Evolutionary conservation across 1,139 yeast genomes (phyloP).

Genomic region (Arxiozyma slooffiae): DNA sequence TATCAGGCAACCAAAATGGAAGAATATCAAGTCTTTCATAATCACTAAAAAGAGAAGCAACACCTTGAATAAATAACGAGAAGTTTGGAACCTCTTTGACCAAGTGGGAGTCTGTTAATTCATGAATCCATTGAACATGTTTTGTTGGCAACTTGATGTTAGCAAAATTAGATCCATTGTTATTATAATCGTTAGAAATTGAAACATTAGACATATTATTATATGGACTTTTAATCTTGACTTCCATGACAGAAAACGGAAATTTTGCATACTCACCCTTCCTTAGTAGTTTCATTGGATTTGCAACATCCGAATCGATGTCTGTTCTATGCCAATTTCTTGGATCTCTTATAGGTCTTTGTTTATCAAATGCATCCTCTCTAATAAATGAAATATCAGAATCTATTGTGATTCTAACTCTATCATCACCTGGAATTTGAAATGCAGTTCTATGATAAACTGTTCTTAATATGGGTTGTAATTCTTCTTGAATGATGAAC

Average conservation of each 20-base stretch:
- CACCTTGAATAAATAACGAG: conserved; percentile 83
- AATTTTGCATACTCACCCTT: conserved; percentile 80
- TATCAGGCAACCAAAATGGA: conserved; percentile 91
- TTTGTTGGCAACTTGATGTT: conserved; percentile 33
- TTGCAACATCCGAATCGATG: conserved; percentile 63
- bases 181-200: not conserved
- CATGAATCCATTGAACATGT: conserved; percentile 74
- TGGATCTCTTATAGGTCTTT: conserved; percentile 85
- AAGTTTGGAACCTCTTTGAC: conserved; percentile 88
- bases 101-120: conserved; percentile 69
- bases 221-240: conserved; percentile 49
- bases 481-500: conserved; percentile 53
- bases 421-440: conserved; percentile 95
- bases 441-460: conserved; percentile 88
- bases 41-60: conserved; percentile 77
- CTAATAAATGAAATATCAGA: conserved; percentile 79
- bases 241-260: conserved; percentile 88
- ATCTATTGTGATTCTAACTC: conserved; percentile 81
- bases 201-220: conserved; percentile 20
- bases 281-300: conserved; percentile 65
- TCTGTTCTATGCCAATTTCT: conserved; percentile 85
- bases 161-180: conserved; percentile 9
- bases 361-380: conserved; percentile 78
- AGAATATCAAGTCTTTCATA: conserved; percentile 72
- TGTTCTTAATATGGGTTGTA: conserved; percentile 82